Base-by-base conservation (phyloP, 345 rosid genomes). In the Lumnitzera racemosa region DNA sequence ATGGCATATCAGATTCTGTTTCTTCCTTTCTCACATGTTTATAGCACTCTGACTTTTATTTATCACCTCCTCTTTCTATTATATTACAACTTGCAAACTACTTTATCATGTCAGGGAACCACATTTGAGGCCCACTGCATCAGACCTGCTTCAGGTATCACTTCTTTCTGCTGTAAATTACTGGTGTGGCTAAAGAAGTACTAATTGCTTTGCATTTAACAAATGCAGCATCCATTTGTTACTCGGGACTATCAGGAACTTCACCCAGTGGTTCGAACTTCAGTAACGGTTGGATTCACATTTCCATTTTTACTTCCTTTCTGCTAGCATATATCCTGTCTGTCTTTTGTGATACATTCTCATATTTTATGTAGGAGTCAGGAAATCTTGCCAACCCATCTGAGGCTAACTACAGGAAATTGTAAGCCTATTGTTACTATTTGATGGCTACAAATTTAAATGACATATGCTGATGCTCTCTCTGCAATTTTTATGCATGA, bases 211-310 rank as follows among this genome's bases (percentile, higher is more conserved):
- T 63, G 70, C 64, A 24, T 31, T 68, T 59, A 51, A 64, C 64
- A 51, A 61, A 31, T 74, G 80, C 91, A 89, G 96, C 96, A 92
- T 70, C 85, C 91, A 1, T 92, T 92, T 81, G 79, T 89, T 60
- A 81, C 81, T 65, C 85, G 88, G 47, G 76, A 75, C 47, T 78
- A 76, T 67, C 67, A 51, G 61, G 98, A 86, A 63, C 64, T 81
- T 74, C 62, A 79, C 59, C 56, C 67, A 25, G 67, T 73, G 29
- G 64, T 57, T 61, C 79, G 68, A 64, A 73, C 56, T 69, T 84
- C 90, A 62, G 57, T 73, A 59, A 73, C 60, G 83, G 91, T 83
- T 55, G 76, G 80, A 80, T 59, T 50, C 52, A 17, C 61, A 50
- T 56, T 43, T 11, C 52, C 24, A 58, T 58, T 51, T 58, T 63